Evolutionary conservation across 805 yeast genomes (phyloP), one percentile per base, ranked within the genome.

Genomic region (Myxozyma monticola): DNA sequence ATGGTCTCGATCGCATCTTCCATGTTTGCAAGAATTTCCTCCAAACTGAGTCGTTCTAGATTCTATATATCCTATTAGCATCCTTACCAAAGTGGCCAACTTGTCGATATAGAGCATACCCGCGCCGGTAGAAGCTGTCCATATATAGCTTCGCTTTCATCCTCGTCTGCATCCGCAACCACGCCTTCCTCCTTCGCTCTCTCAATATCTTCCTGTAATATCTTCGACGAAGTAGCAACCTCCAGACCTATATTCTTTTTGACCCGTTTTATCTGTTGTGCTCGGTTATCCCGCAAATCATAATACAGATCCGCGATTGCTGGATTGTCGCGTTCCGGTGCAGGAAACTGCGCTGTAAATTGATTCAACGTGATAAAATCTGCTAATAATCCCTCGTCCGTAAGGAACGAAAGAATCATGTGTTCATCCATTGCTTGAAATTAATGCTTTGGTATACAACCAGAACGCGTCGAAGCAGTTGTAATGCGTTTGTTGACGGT

Each of bases 351-450:
- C 8, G 34, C 48, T 6, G 22, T 20, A 17, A 54, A 54, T 30
- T 51, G 47, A n/a, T 37, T 39, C 10, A 40, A 42, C 35, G 56
- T 26, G n/a, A 54, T 28, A 10, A 52, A 28, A 31, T 54, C 57
- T 4, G 53, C 24, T 10, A 54, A 33, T 8, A 24, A 38, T 1
- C 43, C 41, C 15, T 18, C n/a, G 28, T 46, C 52, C 4, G 46
- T 42, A 21, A 54, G 37, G 28, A 52, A 54, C 30, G 49, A 39
- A 15, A 54, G 34, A 20, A 54, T 54, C 2, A 44, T 15, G 8
- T 33, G 20, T 21, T 52, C 57, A 18, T 53, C 55, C n/a, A n/a
- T n/a, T n/a, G n/a, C n/a, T n/a, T n/a, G n/a, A n/a, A n/a, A n/a
- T n/a, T n/a, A n/a, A n/a, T n/a, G n/a, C n/a, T n/a, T n/a, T n/a